These are phyloP conservation scores for Diaporthe capsici DNA, from an alignment of 2,329 filamentous ascomycete genomes.

Conservation along the genomic window DNA sequence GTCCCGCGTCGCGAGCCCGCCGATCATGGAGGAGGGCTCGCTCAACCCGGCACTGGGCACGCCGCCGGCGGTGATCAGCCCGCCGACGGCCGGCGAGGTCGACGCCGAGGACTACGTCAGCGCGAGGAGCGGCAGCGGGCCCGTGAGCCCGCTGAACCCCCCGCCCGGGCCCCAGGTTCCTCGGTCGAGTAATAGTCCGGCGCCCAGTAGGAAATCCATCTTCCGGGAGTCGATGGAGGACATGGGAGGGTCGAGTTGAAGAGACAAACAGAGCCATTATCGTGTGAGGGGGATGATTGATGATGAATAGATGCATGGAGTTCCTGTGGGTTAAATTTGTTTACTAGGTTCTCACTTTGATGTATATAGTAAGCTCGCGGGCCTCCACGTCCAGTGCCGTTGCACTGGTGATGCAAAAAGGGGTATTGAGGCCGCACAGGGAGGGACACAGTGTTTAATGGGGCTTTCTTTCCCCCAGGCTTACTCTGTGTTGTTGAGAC, in stretches of 20 bases:
- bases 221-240: slow-evolving; percentile 60
- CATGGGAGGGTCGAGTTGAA: slow-evolving; percentile 46
- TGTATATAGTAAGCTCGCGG: slow-evolving; percentile 15
- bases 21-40: slow-evolving; percentile 34
- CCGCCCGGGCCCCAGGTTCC: slow-evolving; percentile 36
- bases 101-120: slow-evolving; percentile 48
- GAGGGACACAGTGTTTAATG: not conserved
- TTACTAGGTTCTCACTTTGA: not conserved
- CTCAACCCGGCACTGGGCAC: slow-evolving; percentile 36
- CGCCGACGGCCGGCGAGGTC: slow-evolving; percentile 45
- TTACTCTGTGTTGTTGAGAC: not conserved
- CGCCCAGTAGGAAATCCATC: slow-evolving; percentile 54
- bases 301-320: slow-evolving; percentile 27
- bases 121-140: slow-evolving; percentile 40
- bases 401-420: not conserved
- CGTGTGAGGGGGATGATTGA: not conserved
- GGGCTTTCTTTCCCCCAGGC: not conserved
- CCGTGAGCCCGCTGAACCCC: slow-evolving; percentile 38
- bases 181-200: slow-evolving; percentile 32
- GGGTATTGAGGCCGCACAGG: not conserved
- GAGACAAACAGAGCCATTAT: not conserved
- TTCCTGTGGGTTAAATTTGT: not conserved
- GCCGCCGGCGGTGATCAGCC: slow-evolving; percentile 46
- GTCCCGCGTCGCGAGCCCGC: slow-evolving; percentile 26
- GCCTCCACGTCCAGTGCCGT: not conserved